Evolutionary conservation across 352 stramenopile species (phyloP).

Genomic region (Phytophthora palmivora): DNA sequence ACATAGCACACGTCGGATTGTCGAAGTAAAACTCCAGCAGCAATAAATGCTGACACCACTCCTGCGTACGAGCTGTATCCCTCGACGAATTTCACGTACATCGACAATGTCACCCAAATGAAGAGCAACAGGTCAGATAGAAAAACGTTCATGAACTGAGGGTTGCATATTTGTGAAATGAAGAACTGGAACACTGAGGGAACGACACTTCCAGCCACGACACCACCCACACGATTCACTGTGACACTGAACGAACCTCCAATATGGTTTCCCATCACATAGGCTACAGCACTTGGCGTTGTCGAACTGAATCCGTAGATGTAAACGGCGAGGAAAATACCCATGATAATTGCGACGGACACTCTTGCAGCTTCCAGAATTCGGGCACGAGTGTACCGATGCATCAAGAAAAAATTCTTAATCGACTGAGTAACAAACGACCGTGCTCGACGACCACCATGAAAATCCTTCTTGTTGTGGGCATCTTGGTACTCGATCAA

Average conservation of each 20-base stretch:
- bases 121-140: slow-evolving; percentile 69
- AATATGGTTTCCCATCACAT: slow-evolving; percentile 85
- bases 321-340: slow-evolving; percentile 72
- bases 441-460: slow-evolving; percentile 44
- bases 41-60: slow-evolving; percentile 78
- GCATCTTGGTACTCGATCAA: slow-evolving; percentile 72
- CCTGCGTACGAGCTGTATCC: slow-evolving; percentile 78
- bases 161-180: slow-evolving; percentile 72
- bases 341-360: slow-evolving; percentile 59
- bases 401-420: slow-evolving; percentile 45
- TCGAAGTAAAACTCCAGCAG: slow-evolving; percentile 63
- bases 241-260: slow-evolving; percentile 83
- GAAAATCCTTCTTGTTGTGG: slow-evolving; percentile 74
- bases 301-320: slow-evolving; percentile 78
- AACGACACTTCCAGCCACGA: slow-evolving; percentile 84
- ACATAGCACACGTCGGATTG: slow-evolving; percentile 66
- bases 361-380: slow-evolving; percentile 17
- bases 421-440: slow-evolving; percentile 64
- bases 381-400: slow-evolving; percentile 19
- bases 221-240: slow-evolving; percentile 82
- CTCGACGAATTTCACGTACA: slow-evolving; percentile 77
- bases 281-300: slow-evolving; percentile 64
- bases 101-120: slow-evolving; percentile 75
- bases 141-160: slow-evolving; percentile 45
- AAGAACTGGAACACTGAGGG: slow-evolving; percentile 89